Base-by-base conservation (phyloP, 2,329 filamentous ascomycete species). In the Tolypocladium amazonense region DNA sequence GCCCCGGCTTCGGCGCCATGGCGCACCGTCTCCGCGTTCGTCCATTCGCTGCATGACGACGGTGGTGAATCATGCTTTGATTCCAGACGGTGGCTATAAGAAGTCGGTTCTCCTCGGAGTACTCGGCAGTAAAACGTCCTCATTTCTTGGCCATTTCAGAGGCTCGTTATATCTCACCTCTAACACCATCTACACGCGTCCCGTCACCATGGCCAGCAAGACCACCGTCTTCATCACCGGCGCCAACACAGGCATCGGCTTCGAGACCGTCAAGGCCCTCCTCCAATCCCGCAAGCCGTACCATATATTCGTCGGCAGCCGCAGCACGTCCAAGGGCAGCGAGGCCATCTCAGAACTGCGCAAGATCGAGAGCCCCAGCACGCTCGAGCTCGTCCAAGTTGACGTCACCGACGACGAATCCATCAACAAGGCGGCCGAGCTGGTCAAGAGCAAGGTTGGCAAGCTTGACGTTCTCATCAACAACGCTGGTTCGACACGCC, bases 211-310 rank as follows among this genome's bases (percentile, higher is more conserved):
- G 52, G n/a, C 57, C 1, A 41, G n/a, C 56, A 69, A 66, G 63
- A 68, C 68, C 50, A 72, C 82, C 61, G 68, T 85, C n/a, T 69
- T 87, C 52, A 78, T 87, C 62, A 87, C 84, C 2, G 84, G 85
- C 41, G 83, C 76, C 61, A 87, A 85, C 64, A 85, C 79, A 0
- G 84, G 84, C 20, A 77, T 88, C 25, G 85, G 86, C 3, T 80
- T 78, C 43, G 79, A 87, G 63, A 77, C 75, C 9, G 78, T 86
- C 56, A 84, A 80, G 62, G 78, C 81, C 1, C 72, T 88, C 0
- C 72, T 76, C 53, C 63, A 71, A 14, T 82, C 84, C 0, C 37
- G 67, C 0, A 71, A 70, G 11, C n/a, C 77, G 2, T 87, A 86
- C 68, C 74, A 78, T 11, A 76, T 88, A 59, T 66, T 86, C 30